phyloP scores from a whole-genome alignment of 192 early-diverging fungal genomes.

The Funneliformis mosseae region DNA sequence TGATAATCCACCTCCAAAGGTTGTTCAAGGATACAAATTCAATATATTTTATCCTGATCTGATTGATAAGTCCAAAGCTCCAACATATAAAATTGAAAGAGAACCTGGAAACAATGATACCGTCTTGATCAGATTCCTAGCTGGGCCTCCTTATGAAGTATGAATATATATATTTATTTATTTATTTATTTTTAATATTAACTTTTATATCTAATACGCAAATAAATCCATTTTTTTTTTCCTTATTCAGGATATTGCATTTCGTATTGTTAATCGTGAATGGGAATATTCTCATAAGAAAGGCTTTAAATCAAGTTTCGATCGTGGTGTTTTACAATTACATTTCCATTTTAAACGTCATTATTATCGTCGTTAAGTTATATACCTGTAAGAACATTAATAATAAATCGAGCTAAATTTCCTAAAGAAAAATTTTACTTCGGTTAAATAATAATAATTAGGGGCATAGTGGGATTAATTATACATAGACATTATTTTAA shows the following conservation, averaged over 20 bases:
- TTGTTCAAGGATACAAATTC: conserved; percentile 95
- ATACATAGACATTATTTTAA: too few species aligned
- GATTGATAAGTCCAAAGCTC: conserved; percentile 88
- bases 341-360: conserved; percentile 85
- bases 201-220: neutral
- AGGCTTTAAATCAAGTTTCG: conserved; percentile 79
- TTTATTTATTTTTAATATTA: neutral
- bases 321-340: conserved; percentile 78
- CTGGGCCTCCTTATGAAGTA: conserved; percentile 93
- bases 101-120: conserved; percentile 80
- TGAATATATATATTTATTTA: too few species aligned
- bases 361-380: conserved; percentile 70
- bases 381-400: neutral
- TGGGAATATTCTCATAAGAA: conserved; percentile 95
- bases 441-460: too few species aligned
- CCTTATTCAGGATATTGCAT: conserved; percentile 83
- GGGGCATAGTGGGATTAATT: too few species aligned
- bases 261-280: conserved; percentile 92
- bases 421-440: too few species aligned
- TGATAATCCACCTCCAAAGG: conserved; percentile 98
- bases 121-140: conserved; percentile 83
- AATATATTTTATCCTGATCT: conserved; percentile 99
- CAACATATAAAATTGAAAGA: conserved; percentile 83
- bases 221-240: too few species aligned
- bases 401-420: too few species aligned